Evolutionary conservation across 2,329 filamentous ascomycete genomes (phyloP).

Genomic region (Paracoccidioides lutzii): DNA sequence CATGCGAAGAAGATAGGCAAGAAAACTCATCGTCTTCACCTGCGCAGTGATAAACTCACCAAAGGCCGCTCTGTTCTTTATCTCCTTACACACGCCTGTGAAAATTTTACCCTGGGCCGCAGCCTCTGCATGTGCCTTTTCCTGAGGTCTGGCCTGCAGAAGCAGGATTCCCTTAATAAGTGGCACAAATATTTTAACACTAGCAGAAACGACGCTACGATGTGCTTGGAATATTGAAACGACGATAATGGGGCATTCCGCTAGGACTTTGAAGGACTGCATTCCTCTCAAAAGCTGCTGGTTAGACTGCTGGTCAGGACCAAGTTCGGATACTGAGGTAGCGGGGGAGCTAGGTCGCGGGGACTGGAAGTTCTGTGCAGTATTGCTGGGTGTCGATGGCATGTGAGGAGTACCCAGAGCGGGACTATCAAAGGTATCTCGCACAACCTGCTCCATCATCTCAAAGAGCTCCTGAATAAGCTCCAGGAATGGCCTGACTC

Average conservation of each 20-base stretch:
- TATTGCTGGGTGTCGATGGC: constrained; percentile 40
- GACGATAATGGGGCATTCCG: constrained; percentile 96
- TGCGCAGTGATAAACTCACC: constrained; percentile 96
- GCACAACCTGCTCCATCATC: constrained; percentile 87
- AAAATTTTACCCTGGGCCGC: constrained; percentile 68
- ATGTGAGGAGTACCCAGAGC: constrained; percentile 38
- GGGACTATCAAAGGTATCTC: constrained; percentile 81
- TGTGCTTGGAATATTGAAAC: constrained; percentile 97
- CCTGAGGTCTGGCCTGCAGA: constrained; percentile 83
- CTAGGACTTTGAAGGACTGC: constrained; percentile 97
- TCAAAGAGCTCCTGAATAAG: constrained; percentile 94
- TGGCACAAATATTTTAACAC: constrained; percentile 85
- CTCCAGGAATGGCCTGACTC: constrained; percentile 78
- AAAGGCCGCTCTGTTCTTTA: constrained; percentile 87
- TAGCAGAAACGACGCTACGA: constrained; percentile 60
- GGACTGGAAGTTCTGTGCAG: constrained; percentile 61
- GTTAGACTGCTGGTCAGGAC: constrained; percentile 66
- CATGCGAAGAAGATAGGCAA: constrained; percentile 81
- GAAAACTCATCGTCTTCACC: constrained; percentile 97
- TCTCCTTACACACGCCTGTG: constrained; percentile 81
- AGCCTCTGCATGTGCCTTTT: constrained; percentile 80
- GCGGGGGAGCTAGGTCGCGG: constrained; percentile 83
- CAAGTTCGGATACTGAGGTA: constrained; percentile 67
- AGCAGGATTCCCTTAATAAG: constrained; percentile 82
- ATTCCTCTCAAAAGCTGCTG: constrained; percentile 80